A percentile compares a stretch with the other conserved stretches of the same genome.
phyloP scores from a whole-genome alignment of 208 protist genomes.

The Phytomonas sp. region DNA sequence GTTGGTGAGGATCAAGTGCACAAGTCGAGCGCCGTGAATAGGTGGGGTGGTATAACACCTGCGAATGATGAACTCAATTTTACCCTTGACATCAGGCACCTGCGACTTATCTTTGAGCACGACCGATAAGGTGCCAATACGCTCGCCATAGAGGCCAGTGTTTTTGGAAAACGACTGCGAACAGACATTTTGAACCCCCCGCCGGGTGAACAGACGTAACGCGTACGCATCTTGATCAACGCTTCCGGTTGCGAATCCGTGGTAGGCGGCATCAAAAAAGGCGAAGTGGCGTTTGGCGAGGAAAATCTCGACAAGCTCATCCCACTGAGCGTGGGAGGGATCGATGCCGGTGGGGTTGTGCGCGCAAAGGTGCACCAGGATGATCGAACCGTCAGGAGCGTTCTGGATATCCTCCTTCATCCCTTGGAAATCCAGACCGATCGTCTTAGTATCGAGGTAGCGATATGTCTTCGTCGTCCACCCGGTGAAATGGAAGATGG shows the following conservation, averaged over 20 bases:
- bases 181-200: slow-evolving; percentile 80
- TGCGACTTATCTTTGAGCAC: slow-evolving; percentile 35
- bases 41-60: slow-evolving; percentile 94
- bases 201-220: slow-evolving; percentile 58
- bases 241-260: slow-evolving; percentile 95
- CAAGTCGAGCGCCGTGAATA: slow-evolving; percentile 93
- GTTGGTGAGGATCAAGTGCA: slow-evolving; percentile 84
- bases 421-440: slow-evolving; percentile 79
- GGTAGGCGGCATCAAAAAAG: slow-evolving; percentile 96
- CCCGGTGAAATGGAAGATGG: slow-evolving; percentile 48
- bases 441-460: slow-evolving; percentile 70
- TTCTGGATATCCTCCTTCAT: slow-evolving; percentile 59
- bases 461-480: slow-evolving; percentile 60
- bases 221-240: slow-evolving; percentile 91
- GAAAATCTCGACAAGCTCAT: slow-evolving; percentile 86
- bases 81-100: slow-evolving; percentile 61
- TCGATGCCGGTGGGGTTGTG: slow-evolving; percentile 99
- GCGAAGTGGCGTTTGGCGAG: slow-evolving; percentile 74
- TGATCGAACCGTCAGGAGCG: slow-evolving; percentile 80
- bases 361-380: slow-evolving; percentile 97
- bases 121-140: slow-evolving; percentile 88
- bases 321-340: slow-evolving; percentile 93
- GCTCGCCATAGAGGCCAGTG: slow-evolving; percentile 96
- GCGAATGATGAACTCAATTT: slow-evolving; percentile 84
- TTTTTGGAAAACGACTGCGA: slow-evolving; percentile 98